Evolutionary conservation across 2,329 filamentous ascomycete genomes (phyloP).

Genomic region (Pyrenochaeta sp.): DNA sequence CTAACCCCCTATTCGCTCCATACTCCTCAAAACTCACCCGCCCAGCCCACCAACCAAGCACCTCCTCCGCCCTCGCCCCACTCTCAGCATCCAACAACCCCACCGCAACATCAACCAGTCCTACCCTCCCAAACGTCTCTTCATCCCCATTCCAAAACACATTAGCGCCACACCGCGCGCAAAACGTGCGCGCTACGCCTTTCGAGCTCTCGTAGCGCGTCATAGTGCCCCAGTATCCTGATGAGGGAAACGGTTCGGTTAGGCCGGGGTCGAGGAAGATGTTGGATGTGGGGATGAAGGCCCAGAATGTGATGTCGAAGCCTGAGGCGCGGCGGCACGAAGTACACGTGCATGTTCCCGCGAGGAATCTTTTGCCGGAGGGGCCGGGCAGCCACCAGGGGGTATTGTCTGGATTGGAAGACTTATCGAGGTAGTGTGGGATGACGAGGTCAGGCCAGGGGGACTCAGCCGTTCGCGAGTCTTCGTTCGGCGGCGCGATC

Average conservation of each 20-base stretch:
- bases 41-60: constrained; percentile 53
- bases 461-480: constrained; percentile 43
- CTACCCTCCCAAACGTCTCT: constrained; percentile 45
- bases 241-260: constrained; percentile 18
- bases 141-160: constrained; percentile 54
- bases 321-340: constrained; percentile 57
- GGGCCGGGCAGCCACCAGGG: constrained; percentile 41
- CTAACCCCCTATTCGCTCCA: constrained; percentile 50
- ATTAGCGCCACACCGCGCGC: constrained; percentile 56
- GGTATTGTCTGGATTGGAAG: constrained; percentile 22
- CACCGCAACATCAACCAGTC: constrained; percentile 56
- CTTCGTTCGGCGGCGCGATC: constrained; percentile 44
- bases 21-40: constrained; percentile 46
- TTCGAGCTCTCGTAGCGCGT: constrained; percentile 49
- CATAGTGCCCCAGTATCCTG: constrained; percentile 51
- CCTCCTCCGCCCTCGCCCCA: constrained; percentile 57
- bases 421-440: constrained; percentile 20
- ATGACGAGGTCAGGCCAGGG: constrained; percentile 52
- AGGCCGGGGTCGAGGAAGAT: constrained; percentile 43
- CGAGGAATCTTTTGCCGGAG: constrained; percentile 48
- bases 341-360: constrained; percentile 56
- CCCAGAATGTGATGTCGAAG: constrained; percentile 58
- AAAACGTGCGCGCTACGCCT: constrained; percentile 59
- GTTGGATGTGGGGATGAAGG: constrained; percentile 53
- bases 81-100: constrained; percentile 55